Evolutionary conservation across 1,284 basidiomycete species (phyloP), one percentile per base, ranked within the genome.

Genomic region (Sphaerobolus stellatus): DNA sequence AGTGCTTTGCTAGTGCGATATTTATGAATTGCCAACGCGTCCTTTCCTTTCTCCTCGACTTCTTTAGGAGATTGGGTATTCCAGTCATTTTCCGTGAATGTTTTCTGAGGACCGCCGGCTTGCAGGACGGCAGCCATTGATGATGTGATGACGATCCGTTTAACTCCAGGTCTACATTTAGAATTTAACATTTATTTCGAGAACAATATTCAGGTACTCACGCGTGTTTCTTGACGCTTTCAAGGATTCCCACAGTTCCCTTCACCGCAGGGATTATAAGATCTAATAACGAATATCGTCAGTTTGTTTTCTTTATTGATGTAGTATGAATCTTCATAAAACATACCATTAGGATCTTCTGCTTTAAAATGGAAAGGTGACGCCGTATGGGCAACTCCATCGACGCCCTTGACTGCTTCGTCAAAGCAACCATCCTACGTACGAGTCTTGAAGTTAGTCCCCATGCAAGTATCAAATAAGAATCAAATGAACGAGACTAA

Each of bases 1-100:
- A 92, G 71, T 4, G 79, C 82, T 74, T 92, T 92, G 24, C 78
- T 80, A 14, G 78, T 80, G 41, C 73, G 68, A 64, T 87, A 89
- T 63, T 80, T 82, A 41, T 70, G 65, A 6, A 65, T 54, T 1
- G 61, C 59, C 2, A 68, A 48, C 1, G 83, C 79, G 14, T 76
- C 73, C 18, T 65, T 66, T 13, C 86, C 84, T 50, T 80, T 74
- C 58, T 78, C 69, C 62, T 80, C 75, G n/a, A 86, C 73, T 45
- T 78, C 71, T 22, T 75, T 65, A n/a, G 80, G 67, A 3, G 79
- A 75, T 36, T 75, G 71, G 7, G 80, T 66, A 71, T 92, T 89
- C 89, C 89, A 92, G 66, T 88, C 78, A 1, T 63, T 58, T 58
- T 82, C 80, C 33, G 67, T 72, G 59, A 72, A 75, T 2, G 62